phyloP scores from a whole-genome alignment of 2,329 filamentous ascomycete species.

The Elsinoe arachidis region DNA sequence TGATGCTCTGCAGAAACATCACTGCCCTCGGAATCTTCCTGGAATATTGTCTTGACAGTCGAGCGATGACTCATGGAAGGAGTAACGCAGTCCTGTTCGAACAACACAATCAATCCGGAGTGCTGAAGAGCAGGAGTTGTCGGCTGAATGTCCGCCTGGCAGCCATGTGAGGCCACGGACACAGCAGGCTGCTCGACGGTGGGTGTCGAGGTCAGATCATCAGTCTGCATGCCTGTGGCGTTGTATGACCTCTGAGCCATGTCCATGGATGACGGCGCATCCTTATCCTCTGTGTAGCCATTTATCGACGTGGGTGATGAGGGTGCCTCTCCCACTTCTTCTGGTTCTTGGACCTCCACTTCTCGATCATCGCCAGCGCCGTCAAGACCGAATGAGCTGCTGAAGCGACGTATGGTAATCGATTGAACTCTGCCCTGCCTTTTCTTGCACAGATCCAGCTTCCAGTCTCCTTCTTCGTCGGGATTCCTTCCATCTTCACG shows the following conservation, averaged over 20 bases:
- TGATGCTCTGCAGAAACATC: too few species aligned
- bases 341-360: background rate
- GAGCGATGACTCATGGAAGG: background rate
- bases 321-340: background rate
- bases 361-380: background rate
- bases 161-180: background rate
- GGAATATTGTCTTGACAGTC: background rate
- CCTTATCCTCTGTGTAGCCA: background rate
- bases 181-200: background rate
- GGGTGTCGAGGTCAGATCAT: background rate
- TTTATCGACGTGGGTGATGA: background rate
- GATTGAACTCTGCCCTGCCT: constrained; percentile 14
- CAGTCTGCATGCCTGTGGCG: background rate
- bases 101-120: background rate
- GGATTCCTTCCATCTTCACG: constrained; percentile 2
- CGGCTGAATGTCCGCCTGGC: background rate
- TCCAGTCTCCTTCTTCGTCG: constrained; percentile 16
- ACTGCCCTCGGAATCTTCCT: background rate
- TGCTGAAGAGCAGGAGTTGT: background rate
- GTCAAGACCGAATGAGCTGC: background rate
- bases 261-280: too few species aligned
- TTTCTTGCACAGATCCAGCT: constrained; percentile 16
- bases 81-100: background rate
- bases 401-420: constrained; percentile 15
- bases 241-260: background rate